phyloP scores from a whole-genome alignment of 1,284 basidiomycete genomes.

The Malassezia japonica region DNA sequence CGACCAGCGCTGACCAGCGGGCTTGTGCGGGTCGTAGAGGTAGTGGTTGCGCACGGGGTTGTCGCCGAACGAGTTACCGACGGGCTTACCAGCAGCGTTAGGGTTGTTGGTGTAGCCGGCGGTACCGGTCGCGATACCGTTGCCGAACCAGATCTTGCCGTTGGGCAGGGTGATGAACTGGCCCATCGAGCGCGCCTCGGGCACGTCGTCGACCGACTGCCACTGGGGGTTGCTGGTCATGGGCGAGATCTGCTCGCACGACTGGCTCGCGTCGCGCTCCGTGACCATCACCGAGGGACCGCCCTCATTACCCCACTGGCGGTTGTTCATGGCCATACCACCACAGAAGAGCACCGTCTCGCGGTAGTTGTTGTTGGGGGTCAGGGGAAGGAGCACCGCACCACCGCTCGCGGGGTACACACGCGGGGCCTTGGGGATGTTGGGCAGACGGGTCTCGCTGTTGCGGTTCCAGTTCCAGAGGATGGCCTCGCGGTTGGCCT shows the following conservation, averaged over 20 bases:
- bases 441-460: slow-evolving; percentile 24
- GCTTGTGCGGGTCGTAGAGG: slow-evolving; percentile 32
- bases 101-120: slow-evolving; percentile 34
- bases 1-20: slow-evolving; percentile 27
- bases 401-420: slow-evolving; percentile 38
- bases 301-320: slow-evolving; percentile 31
- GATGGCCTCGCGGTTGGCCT: slow-evolving; percentile 28
- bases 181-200: slow-evolving; percentile 32
- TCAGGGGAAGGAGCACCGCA: slow-evolving; percentile 31
- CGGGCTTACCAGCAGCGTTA: slow-evolving; percentile 23
- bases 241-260: slow-evolving; percentile 38
- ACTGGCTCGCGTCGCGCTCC: slow-evolving; percentile 23
- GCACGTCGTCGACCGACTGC: slow-evolving; percentile 25
- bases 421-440: slow-evolving; percentile 23
- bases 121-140: slow-evolving; percentile 36
- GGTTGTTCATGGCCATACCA: slow-evolving; percentile 25
- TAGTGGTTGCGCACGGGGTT: slow-evolving; percentile 27
- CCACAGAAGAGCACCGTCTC: slow-evolving; percentile 41
- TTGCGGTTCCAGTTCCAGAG: slow-evolving; percentile 27
- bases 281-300: slow-evolving; percentile 26
- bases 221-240: slow-evolving; percentile 19
- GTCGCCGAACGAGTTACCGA: slow-evolving; percentile 45
- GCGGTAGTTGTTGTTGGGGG: slow-evolving; percentile 27
- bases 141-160: slow-evolving; percentile 36
- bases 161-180: slow-evolving; percentile 40